Percentiles rank a stretch among this genome's conserved stretches.
Evolutionary conservation across 2,329 filamentous ascomycete species (phyloP).

Genomic region (Neurospora sp.): DNA sequence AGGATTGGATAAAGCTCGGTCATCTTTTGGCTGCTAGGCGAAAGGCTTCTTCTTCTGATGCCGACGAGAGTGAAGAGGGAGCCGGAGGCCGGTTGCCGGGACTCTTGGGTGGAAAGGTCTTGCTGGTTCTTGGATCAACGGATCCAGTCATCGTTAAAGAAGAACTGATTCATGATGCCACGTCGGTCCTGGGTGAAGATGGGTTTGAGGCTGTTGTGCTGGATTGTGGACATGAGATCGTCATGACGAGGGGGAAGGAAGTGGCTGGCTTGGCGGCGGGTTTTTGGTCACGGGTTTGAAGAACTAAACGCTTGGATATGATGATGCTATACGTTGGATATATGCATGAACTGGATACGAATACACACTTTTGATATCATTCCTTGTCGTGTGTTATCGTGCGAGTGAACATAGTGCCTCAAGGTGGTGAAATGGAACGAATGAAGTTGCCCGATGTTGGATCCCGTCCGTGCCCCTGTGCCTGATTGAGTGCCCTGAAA

Average conservation of each 20-base stretch:
- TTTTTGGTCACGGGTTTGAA: conserved; percentile 21
- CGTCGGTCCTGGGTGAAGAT: conserved; percentile 45
- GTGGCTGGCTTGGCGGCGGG: conserved; percentile 36
- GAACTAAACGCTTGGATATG: not conserved
- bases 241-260: conserved; percentile 49
- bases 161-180: conserved; percentile 54
- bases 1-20: conserved; percentile 51
- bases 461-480: not conserved
- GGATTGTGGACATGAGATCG: conserved; percentile 60
- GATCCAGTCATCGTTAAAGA: conserved; percentile 59
- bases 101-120: conserved; percentile 39
- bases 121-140: conserved; percentile 55
- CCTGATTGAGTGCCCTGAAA: not conserved
- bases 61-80: conserved; percentile 13
- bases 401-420: not conserved
- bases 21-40: conserved; percentile 35
- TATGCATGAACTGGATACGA: not conserved
- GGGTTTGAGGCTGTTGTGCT: conserved; percentile 45
- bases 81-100: conserved; percentile 21
- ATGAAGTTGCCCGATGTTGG: not conserved
- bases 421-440: not conserved
- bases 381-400: not conserved
- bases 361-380: not conserved
- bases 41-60: conserved; percentile 6
- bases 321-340: not conserved